These are phyloP conservation scores for Skeletonema marinoi DNA, from an alignment of 108 stramenopile species.

Conservation along the genomic window DNA sequence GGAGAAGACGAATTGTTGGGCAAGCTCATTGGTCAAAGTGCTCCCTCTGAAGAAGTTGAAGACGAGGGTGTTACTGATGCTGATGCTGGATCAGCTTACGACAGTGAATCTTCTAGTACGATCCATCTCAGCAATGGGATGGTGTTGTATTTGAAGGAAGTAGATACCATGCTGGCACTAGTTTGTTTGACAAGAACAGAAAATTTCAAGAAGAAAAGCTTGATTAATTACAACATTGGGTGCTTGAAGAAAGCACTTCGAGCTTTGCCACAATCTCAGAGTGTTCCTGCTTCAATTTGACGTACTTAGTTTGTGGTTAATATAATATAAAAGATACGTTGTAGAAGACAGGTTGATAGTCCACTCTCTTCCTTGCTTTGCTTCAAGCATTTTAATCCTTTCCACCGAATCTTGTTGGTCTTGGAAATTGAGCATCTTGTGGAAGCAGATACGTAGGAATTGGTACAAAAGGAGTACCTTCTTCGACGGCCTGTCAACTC, in stretches of 20 bases:
- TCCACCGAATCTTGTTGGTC: no score
- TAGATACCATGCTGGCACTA: conserved; percentile 94
- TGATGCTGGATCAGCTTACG: conserved; percentile 88
- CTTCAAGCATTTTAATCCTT: no score
- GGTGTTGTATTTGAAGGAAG: conserved; percentile 95
- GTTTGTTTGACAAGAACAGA: conserved; percentile 96
- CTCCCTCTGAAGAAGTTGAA: conserved; percentile 38
- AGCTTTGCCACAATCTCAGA: conserved; percentile 47
- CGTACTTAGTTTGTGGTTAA: not conserved
- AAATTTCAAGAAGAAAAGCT: conserved; percentile 91
- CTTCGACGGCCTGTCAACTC: no score
- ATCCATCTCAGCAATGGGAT: conserved; percentile 96
- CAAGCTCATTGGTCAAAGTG: conserved; percentile 70
- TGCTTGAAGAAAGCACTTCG: conserved; percentile 88
- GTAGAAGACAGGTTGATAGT: no score
- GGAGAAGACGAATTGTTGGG: conserved; percentile 71
- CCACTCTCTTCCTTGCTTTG: no score
- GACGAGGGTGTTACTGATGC: conserved; percentile 56
- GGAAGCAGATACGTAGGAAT: no score
- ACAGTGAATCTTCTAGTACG: conserved; percentile 89
- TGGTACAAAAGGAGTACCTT: no score
- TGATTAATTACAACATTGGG: conserved; percentile 98
- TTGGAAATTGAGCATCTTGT: no score
- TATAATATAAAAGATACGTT: not conserved
- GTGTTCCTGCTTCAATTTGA: conserved; percentile 11